phyloP scores from a whole-genome alignment of 306 rosid genomes.

The Aeschynomene evenia region DNA sequence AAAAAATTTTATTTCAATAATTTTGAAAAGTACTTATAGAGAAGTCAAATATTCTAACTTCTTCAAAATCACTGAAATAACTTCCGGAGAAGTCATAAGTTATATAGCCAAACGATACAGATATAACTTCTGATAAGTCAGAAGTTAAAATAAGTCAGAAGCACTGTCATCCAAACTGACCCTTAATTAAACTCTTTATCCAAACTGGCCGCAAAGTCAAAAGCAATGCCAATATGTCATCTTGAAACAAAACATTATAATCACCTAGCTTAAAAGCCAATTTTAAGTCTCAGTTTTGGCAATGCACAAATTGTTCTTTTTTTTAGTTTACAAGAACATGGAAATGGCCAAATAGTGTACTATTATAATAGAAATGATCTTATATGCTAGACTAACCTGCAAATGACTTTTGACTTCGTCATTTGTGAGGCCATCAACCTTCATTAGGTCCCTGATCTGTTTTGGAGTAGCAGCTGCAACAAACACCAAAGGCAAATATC shows the following conservation, averaged over 20 bases:
- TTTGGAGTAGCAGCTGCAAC: slow-evolving; percentile 84
- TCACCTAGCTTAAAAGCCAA: not conserved
- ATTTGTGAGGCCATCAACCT: slow-evolving; percentile 93
- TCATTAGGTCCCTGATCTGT: slow-evolving; percentile 89
- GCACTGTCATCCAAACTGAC: no score
- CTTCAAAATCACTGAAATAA: no score
- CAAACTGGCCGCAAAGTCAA: no score
- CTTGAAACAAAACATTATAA: not conserved
- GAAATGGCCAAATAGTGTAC: not conserved
- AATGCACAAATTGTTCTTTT: not conserved
- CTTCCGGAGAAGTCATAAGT: no score
- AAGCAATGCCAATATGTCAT: no score
- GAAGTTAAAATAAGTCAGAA: no score
- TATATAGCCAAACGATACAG: no score
- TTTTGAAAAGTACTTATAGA: no score
- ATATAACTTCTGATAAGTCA: no score
- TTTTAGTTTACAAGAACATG: not conserved
- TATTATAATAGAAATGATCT: not conserved
- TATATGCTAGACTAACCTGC: slow-evolving; percentile 51
- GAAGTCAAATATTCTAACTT: no score
- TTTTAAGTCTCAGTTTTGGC: not conserved
- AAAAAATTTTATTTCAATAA: no score
- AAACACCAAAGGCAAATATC: slow-evolving; percentile 21
- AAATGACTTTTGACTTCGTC: slow-evolving; percentile 96
- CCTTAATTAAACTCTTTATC: no score